phyloP scores from a whole-genome alignment of 768 basidiomycete genomes.

The Termitomyces sp. region DNA sequence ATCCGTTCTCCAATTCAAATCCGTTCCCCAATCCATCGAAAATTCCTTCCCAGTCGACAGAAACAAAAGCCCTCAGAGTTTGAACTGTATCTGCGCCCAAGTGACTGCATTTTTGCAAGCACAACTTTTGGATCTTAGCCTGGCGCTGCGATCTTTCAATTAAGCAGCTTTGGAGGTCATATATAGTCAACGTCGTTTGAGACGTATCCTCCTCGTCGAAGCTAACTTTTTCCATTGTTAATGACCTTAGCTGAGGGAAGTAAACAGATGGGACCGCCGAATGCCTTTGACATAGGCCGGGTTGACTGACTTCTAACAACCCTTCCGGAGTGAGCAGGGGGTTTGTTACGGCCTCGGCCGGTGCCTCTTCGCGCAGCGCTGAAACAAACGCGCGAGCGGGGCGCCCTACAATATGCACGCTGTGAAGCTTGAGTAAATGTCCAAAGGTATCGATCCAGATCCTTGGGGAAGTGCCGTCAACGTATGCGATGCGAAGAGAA shows the following conservation, averaged over 20 bases:
- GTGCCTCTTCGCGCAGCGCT: conserved; percentile 19
- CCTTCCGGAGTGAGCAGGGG: conserved; percentile 7
- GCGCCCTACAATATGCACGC: conserved; percentile 18
- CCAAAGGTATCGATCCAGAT: conserved; percentile 23
- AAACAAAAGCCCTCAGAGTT: conserved; percentile 23
- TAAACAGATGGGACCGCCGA: conserved; percentile 15
- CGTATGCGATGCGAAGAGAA: conserved; percentile 18
- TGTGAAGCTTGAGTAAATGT: conserved; percentile 21
- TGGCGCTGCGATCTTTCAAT: conserved; percentile 27
- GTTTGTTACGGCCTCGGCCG: conserved; percentile 5
- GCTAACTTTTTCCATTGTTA: conserved; percentile 20
- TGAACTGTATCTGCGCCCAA: conserved; percentile 18
- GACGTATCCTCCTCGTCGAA: conserved; percentile 13
- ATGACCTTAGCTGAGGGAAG: conserved; percentile 23
- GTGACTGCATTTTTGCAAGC: conserved; percentile 21
- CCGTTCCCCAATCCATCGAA: conserved; percentile 1
- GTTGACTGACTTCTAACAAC: conserved; percentile 8
- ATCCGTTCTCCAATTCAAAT: not conserved
- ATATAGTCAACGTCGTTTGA: not conserved
- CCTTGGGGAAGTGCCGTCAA: conserved; percentile 12
- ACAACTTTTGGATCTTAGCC: conserved; percentile 23
- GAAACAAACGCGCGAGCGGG: conserved; percentile 19
- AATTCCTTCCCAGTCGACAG: conserved; percentile 30
- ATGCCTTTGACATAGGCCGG: conserved; percentile 8
- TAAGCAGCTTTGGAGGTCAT: conserved; percentile 19